Conservation (phyloP, 1,139 yeast species). For the Citeromyces siamensis region DNA sequence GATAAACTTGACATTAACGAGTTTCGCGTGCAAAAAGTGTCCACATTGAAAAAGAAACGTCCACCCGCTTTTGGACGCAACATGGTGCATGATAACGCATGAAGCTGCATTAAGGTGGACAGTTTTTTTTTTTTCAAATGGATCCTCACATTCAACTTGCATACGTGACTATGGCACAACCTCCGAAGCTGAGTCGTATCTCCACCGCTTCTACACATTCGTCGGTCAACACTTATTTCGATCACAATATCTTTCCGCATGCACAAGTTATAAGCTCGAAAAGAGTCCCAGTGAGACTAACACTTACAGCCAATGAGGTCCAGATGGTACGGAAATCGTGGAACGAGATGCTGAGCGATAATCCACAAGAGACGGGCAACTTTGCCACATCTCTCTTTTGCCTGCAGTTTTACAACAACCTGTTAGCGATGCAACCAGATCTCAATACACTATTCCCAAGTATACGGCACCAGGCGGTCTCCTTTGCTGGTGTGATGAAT, state of each 20-base stretch:
- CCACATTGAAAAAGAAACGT: no score
- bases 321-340: constrained; percentile 25
- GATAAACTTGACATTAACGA: no score
- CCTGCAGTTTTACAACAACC: constrained; percentile 21
- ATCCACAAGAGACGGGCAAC: constrained; percentile 10
- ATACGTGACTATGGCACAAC: constrained; percentile 3
- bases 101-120: no score
- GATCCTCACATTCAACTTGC: no score
- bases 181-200: background rate
- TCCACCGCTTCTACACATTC: constrained; percentile 6
- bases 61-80: no score
- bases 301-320: constrained; percentile 22
- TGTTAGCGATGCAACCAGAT: constrained; percentile 18
- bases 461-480: constrained; percentile 37
- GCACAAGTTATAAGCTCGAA: constrained; percentile 14
- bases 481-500: constrained; percentile 57
- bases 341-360: constrained; percentile 15
- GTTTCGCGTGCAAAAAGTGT: no score
- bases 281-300: constrained; percentile 17
- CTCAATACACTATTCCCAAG: constrained; percentile 21
- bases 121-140: no score
- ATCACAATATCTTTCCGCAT: constrained; percentile 18
- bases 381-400: constrained; percentile 25
- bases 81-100: no score
- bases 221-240: constrained; percentile 15